Percentiles rank a stretch among this genome's conserved stretches.
Evolutionary conservation across 2,329 filamentous ascomycete species (phyloP).

Genomic region (Phialocephala sp.): DNA sequence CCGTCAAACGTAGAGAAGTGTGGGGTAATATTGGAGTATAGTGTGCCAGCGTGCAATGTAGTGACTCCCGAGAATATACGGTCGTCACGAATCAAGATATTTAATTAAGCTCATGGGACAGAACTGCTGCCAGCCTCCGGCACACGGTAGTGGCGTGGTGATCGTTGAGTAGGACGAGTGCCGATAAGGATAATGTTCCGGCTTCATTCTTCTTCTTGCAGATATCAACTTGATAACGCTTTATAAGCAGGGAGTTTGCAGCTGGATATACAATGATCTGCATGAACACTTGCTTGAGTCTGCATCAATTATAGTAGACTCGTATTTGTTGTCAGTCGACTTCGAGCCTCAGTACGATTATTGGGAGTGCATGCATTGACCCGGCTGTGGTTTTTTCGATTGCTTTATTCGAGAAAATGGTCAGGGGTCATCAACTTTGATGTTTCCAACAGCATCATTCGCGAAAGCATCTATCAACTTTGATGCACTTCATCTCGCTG

Average conservation of each 20-base stretch:
- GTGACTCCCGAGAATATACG: background rate
- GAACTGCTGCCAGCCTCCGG: background rate
- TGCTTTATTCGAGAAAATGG: background rate
- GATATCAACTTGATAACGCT: background rate
- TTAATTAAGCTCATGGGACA: background rate
- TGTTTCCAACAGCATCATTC: too few species aligned
- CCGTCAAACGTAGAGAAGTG: background rate
- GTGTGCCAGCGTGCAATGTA: background rate
- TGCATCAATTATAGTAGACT: background rate
- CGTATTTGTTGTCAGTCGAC: background rate
- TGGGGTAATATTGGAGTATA: background rate
- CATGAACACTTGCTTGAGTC: background rate
- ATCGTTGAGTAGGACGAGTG: background rate
- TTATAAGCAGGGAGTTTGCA: background rate
- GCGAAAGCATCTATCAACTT: too few species aligned
- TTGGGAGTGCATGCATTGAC: background rate
- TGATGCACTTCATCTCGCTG: too few species aligned
- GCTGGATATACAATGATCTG: background rate
- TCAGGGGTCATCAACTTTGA: background rate
- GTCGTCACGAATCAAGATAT: background rate
- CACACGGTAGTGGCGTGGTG: background rate
- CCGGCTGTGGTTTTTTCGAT: background rate
- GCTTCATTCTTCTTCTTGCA: background rate
- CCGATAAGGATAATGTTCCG: background rate
- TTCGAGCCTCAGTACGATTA: background rate